phyloP scores from a whole-genome alignment of 2,329 filamentous ascomycete genomes.

The Ceratocystis colombiana region DNA sequence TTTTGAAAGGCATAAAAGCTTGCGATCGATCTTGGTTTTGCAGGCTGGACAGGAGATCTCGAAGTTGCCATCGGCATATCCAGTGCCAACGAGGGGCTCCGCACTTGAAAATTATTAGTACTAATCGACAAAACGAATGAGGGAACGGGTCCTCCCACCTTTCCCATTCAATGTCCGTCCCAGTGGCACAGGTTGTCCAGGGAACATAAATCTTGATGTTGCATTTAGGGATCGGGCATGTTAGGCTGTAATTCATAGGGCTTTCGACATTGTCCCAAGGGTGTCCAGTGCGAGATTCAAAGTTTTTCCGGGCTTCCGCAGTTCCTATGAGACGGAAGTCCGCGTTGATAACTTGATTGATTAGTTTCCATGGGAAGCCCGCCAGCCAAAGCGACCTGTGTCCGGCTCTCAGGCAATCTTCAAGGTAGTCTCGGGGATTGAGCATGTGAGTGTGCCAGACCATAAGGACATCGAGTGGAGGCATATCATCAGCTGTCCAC shows the following conservation, averaged over 20 bases:
- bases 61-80: constrained; percentile 53
- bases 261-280: constrained; percentile 53
- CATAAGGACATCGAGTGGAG: constrained; percentile 56
- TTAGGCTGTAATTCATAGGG: constrained; percentile 37
- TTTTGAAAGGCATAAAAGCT: constrained; percentile 50
- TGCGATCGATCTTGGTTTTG: constrained; percentile 41
- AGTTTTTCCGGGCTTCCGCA: constrained; percentile 37
- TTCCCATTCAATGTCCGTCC: constrained; percentile 28
- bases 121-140: too few species aligned
- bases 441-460: constrained; percentile 72
- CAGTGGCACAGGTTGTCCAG: constrained; percentile 49
- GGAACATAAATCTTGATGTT: constrained; percentile 36
- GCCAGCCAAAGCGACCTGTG: constrained; percentile 48
- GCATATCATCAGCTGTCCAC: constrained; percentile 23
- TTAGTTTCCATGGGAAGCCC: constrained; percentile 55
- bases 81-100: constrained; percentile 37
- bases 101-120: background rate
- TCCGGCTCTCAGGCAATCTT: constrained; percentile 57
- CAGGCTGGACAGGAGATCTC: constrained; percentile 43
- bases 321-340: constrained; percentile 48
- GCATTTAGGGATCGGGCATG: constrained; percentile 46
- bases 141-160: background rate
- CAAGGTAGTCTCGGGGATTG: constrained; percentile 62
- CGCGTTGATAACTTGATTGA: constrained; percentile 49
- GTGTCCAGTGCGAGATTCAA: constrained; percentile 40